Evolutionary conservation across 2,329 filamentous ascomycete genomes (phyloP), one percentile per base, ranked within the genome.

Genomic region (Pestalotiopsis sp.): DNA sequence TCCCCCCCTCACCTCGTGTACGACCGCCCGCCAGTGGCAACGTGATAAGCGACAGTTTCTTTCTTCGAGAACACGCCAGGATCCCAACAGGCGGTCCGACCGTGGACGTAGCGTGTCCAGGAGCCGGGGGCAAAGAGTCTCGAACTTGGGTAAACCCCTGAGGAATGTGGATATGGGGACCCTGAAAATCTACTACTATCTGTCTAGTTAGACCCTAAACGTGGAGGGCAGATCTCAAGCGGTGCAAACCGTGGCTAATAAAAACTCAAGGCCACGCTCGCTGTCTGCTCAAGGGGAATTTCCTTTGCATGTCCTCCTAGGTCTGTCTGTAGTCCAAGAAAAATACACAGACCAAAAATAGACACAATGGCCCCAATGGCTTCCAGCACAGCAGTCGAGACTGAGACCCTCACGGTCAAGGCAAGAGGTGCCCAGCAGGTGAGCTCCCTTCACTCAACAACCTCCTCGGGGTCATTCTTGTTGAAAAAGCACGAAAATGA

Each of bases 341-440:
- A 17, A 35, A 39, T 38, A 14, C 13, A 13, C 26, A 61, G 44
- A 52, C 44, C 20, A 14, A 14, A 35, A 39, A 35, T 61, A 61
- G 58, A 61, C 57, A 62, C 14, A 14, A 66, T 58, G 39, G 35
- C 35, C 13, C 20, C 65, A 26, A 66, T 39, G 26, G 57, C 64
- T 39, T 59, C 64, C 30, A 52, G 44, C 24, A 65, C 63, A 58
- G 52, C 63, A 52, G 44, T 52, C 20, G 44, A 52, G 22, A 66
- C 65, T 35, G 30, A 66, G 64, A 66, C 64, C 22, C 13, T 35
- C 9, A 56, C 40, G 11, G 17, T 66, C 58, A 62, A 66, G 64
- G 20, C 64, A 10, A 66, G 64, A 60, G 64, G 52, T 66, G 52
- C 52, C 26, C 22, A 65, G 48, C 44, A 65, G 63, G 63, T 65